Evolutionary conservation across 2,329 filamentous ascomycete genomes (phyloP).

Genomic region (Xylaria multiplex): DNA sequence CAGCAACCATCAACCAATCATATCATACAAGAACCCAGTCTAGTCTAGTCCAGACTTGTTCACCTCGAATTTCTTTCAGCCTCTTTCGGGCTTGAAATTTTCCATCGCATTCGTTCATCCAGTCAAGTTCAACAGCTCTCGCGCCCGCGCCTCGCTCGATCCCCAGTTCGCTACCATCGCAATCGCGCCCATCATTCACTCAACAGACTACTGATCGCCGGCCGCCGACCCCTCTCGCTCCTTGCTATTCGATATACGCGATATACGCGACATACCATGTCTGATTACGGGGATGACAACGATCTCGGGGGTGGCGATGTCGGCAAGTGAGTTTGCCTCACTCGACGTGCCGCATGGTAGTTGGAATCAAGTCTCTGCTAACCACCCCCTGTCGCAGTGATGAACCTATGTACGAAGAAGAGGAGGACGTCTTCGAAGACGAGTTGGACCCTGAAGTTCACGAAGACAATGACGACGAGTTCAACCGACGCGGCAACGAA

Average conservation of each 20-base stretch:
- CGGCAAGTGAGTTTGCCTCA: constrained; percentile 32
- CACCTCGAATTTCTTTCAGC: constrained; percentile 43
- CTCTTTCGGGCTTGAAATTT: constrained; percentile 41
- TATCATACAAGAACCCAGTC: neutral
- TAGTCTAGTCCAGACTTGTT: neutral
- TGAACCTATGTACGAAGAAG: constrained; percentile 77
- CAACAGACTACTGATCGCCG: neutral
- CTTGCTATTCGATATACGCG: constrained; percentile 33
- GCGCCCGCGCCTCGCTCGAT: constrained; percentile 23
- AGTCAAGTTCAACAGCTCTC: constrained; percentile 26
- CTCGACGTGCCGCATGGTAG: constrained; percentile 34
- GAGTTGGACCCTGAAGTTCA: constrained; percentile 65
- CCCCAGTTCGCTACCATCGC: constrained; percentile 33
- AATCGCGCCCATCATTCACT: constrained; percentile 26
- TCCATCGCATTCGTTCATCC: constrained; percentile 38
- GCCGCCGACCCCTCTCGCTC: constrained; percentile 5
- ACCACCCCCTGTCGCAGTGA: constrained; percentile 61
- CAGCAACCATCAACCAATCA: constrained; percentile 23
- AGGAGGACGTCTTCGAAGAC: constrained; percentile 67
- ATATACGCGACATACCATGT: constrained; percentile 40
- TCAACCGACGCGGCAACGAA: constrained; percentile 63
- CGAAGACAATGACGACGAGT: constrained; percentile 62
- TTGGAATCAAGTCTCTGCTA: constrained; percentile 47
- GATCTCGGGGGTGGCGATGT: constrained; percentile 44
- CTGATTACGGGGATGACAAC: constrained; percentile 48